Base-by-base conservation (phyloP, 805 yeast species). In the Schwanniomyces yamadae region DNA sequence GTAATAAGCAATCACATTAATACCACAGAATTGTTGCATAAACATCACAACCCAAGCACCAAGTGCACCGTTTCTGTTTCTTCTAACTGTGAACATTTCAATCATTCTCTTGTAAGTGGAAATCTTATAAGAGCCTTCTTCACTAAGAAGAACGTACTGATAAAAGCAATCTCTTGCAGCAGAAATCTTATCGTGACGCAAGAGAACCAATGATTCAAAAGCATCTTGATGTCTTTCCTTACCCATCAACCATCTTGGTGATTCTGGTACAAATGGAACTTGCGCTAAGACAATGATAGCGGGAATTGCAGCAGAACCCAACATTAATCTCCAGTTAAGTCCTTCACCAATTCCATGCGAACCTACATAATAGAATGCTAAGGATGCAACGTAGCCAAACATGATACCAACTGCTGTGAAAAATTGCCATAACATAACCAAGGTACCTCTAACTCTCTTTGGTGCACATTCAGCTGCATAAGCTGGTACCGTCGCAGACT, bases 1-100 rank as follows among this genome's bases (percentile, higher is more conserved):
- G 57, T 82, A 84, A 62, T 84, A 82, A 11, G 91, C 88, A 57
- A 84, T 83, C 35, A 84, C 88, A 51, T 84, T 85, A 57, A 84
- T 76, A 44, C 93, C 93, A 60, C 91, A 85, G 61, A 84, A 82
- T 55, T 85, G 91, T 62, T 84, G 93, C 84, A 81, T 80, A 54
- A 84, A 82, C 77, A 86, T 85, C 40, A 79, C 84, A 42, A 84
- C 73, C 71, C 79, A 80, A 3, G 90, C 78, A 32, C 84, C 91
- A 36, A 80, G 46, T 6, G 84, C 76, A 33, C 89, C 91, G 54
- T 85, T 81, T 59, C 93, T 75, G 57, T 83, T 83, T 66, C 95
- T 76, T 57, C 90, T 73, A 28, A 82, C 69, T 1, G 78, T 69
- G 54, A 84, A 64, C 63, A 83, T 61, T 51, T 78, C 82, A 38